These are phyloP conservation scores for Solanum gracilifrons DNA, from an alignment of 257 asterid species.

Conservation along the genomic window DNA sequence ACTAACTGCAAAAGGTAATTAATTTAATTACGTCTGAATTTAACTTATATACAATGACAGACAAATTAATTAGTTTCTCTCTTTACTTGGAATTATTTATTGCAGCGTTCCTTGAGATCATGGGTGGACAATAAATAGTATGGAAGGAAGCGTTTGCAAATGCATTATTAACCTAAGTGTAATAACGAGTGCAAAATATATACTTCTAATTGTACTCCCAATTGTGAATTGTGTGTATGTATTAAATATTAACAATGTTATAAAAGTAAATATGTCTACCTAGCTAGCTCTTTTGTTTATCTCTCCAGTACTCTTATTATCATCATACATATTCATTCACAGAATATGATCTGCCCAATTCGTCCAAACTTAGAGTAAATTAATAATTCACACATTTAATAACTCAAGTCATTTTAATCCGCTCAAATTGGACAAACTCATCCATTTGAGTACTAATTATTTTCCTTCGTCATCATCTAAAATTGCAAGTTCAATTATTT, in stretches of 20 bases:
- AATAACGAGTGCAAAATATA: neutral
- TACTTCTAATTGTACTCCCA: neutral
- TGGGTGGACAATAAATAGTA: neutral
- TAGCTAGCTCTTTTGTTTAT: neutral
- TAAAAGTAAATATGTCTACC: neutral
- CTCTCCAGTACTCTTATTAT: neutral
- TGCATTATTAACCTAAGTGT: neutral
- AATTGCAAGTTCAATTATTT: too few relatives aligned
- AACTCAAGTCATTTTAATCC: neutral
- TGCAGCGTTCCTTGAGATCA: slow-evolving; percentile 29
- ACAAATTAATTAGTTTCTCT: neutral
- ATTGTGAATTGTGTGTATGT: neutral
- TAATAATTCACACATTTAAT: neutral
- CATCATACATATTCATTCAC: neutral
- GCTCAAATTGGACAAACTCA: neutral
- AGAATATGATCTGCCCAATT: neutral
- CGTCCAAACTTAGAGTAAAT: neutral
- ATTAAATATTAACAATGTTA: neutral
- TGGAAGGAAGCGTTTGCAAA: neutral
- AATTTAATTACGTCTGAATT: neutral
- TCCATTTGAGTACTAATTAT: neutral
- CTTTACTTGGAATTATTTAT: neutral
- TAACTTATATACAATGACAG: neutral
- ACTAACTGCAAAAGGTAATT: slow-evolving; percentile 35
- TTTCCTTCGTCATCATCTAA: neutral